Evolutionary conservation across 2,329 filamentous ascomycete genomes (phyloP).

Genomic region (Fusarium nematophilum): DNA sequence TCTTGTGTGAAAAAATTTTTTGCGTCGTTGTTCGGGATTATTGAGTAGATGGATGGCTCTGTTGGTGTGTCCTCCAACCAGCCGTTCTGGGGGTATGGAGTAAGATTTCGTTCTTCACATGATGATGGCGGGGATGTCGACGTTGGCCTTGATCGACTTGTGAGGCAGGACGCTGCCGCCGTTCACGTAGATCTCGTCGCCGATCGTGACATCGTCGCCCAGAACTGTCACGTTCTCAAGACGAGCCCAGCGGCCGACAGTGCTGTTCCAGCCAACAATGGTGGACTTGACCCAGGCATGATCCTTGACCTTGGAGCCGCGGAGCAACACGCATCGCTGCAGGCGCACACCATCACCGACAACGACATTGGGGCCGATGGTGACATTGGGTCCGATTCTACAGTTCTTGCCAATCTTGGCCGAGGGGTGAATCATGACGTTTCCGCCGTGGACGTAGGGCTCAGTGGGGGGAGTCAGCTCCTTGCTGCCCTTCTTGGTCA

Average conservation of each 20-base stretch:
- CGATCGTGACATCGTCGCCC: slow-evolving; percentile 96
- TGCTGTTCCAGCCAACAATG: slow-evolving; percentile 98
- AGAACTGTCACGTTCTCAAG: slow-evolving; percentile 98
- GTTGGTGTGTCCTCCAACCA: slow-evolving; percentile 40
- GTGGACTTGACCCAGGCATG: slow-evolving; percentile 99
- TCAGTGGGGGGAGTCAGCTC: slow-evolving; percentile 79
- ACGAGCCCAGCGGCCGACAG: slow-evolving; percentile 93
- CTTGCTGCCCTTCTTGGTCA: slow-evolving; percentile 90
- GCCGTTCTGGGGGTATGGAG: slow-evolving; percentile 5
- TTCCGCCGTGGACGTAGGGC: slow-evolving; percentile 89
- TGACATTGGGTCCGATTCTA: slow-evolving; percentile 96
- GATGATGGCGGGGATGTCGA: slow-evolving; percentile 81
- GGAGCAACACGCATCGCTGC: slow-evolving; percentile 90
- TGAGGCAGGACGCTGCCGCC: slow-evolving; percentile 94
- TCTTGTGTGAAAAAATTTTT: slow-evolving; percentile 36
- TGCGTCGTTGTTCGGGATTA: slow-evolving; percentile 36
- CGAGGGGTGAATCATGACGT: slow-evolving; percentile 92
- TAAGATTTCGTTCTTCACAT: slow-evolving; percentile 63
- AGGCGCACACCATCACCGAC: slow-evolving; percentile 94
- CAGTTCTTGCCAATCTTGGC: slow-evolving; percentile 99
- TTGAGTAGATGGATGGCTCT: slow-evolving; percentile 16
- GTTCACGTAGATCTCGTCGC: slow-evolving; percentile 98
- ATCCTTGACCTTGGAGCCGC: slow-evolving; percentile 95
- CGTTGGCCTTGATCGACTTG: slow-evolving; percentile 99
- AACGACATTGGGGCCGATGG: slow-evolving; percentile 91